Conservation (phyloP, 345 rosid genomes). For the Eucalyptus globulus region DNA sequence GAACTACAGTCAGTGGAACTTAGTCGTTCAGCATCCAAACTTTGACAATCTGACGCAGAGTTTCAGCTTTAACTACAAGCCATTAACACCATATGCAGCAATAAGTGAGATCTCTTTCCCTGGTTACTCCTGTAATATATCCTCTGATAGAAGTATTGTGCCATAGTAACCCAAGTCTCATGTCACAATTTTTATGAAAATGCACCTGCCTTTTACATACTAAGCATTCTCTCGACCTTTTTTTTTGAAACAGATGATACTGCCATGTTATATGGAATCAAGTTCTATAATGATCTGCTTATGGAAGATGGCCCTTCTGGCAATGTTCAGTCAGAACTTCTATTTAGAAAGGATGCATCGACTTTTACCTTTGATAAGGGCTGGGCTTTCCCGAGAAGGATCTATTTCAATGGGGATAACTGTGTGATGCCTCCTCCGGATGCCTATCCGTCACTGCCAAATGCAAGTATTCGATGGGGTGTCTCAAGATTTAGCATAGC, state of each 20-base stretch:
- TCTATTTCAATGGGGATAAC: constrained; percentile 84
- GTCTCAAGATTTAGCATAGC: constrained; percentile 7
- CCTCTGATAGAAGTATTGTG: background rate
- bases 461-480: constrained; percentile 17
- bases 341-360: constrained; percentile 51
- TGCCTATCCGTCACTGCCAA: constrained; percentile 81
- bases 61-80: constrained; percentile 65
- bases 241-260: constrained; percentile 52
- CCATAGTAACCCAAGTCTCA: background rate
- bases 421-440: constrained; percentile 91
- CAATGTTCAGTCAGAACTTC: constrained; percentile 82
- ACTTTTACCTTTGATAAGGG: constrained; percentile 73
- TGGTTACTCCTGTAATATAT: background rate
- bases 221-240: background rate
- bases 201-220: background rate
- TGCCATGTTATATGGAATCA: constrained; percentile 68
- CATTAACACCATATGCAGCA: constrained; percentile 41
- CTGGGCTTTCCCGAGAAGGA: constrained; percentile 87
- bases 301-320: constrained; percentile 69
- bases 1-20: constrained; percentile 81
- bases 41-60: constrained; percentile 57
- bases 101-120: constrained; percentile 46
- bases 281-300: constrained; percentile 74
- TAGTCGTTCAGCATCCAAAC: constrained; percentile 80
- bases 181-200: background rate